phyloP scores from a whole-genome alignment of 164 flowering plant species.

The Vitis rupestris region DNA sequence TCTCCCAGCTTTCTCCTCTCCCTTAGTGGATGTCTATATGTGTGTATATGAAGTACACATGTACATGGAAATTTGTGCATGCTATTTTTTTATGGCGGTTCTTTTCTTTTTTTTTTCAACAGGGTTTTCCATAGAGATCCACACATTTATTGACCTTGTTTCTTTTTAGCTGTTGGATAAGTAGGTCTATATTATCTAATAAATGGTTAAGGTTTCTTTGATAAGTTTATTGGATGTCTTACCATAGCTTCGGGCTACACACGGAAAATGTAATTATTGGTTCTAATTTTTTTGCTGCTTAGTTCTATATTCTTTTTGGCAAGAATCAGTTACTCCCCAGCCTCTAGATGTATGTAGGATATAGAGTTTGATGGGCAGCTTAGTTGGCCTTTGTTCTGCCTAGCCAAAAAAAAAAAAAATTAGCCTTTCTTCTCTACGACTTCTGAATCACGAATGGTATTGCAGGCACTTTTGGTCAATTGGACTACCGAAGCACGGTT shows the following conservation, averaged over 20 bases:
- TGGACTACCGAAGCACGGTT: slow-evolving; percentile 16
- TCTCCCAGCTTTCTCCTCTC: not conserved
- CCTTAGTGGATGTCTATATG: not conserved
- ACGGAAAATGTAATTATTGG: too few species aligned
- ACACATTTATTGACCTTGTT: not conserved
- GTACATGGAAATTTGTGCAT: not conserved
- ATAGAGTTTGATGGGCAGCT: not conserved
- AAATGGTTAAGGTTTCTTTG: not conserved
- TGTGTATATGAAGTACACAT: not conserved
- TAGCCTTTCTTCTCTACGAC: not conserved
- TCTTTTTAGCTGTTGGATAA: not conserved
- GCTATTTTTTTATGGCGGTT: not conserved
- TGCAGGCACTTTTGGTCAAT: slow-evolving; percentile 27
- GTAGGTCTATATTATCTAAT: not conserved
- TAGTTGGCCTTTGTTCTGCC: slow-evolving; percentile 2
- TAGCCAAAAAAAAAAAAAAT: too few species aligned
- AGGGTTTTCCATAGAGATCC: not conserved
- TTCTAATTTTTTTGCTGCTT: not conserved
- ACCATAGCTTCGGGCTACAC: not conserved
- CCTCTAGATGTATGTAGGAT: slow-evolving; percentile 5
- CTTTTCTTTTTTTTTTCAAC: too few species aligned
- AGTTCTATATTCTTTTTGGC: not conserved
- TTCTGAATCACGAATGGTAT: slow-evolving; percentile 22
- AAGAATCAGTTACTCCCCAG: not conserved
- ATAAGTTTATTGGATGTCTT: not conserved